These are phyloP conservation scores for Stentor roeselii DNA, from an alignment of 73 alveolate species.

Conservation along the genomic window DNA sequence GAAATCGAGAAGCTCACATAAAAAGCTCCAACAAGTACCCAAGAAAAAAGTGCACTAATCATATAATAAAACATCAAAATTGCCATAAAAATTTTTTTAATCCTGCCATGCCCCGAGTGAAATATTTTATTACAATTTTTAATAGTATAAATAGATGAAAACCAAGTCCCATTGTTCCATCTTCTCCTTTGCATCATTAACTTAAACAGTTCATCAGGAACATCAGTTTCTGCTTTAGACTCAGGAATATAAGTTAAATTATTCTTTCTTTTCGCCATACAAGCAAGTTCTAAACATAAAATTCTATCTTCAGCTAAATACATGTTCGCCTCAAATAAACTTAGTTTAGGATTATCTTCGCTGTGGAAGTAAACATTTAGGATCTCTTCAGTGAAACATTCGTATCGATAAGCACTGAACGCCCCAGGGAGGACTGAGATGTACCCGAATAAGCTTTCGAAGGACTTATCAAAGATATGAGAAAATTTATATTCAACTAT, in stretches of 20 bases:
- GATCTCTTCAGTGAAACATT: too few relatives aligned
- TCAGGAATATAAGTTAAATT: background rate
- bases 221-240: background rate
- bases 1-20: background rate
- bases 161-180: constrained; percentile 17
- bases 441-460: constrained; percentile 1
- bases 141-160: background rate
- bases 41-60: background rate
- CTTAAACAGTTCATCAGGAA: constrained; percentile 2
- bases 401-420: constrained; percentile 29
- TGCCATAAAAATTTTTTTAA: background rate
- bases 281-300: background rate
- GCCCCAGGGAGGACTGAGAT: constrained; percentile 40
- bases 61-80: background rate
- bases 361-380: too few relatives aligned
- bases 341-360: too few relatives aligned
- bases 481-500: constrained; percentile 12
- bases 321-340: constrained; percentile 1
- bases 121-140: background rate
- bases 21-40: constrained; percentile 17
- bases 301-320: constrained; percentile 24
- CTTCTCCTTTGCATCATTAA: constrained; percentile 12
- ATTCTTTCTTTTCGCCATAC: background rate
- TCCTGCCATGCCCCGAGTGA: background rate
- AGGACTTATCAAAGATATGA: constrained; percentile 8